Evolutionary conservation across 768 basidiomycete genomes (phyloP), one percentile per base, ranked within the genome.

Genomic region (Pisolithus orientalis): DNA sequence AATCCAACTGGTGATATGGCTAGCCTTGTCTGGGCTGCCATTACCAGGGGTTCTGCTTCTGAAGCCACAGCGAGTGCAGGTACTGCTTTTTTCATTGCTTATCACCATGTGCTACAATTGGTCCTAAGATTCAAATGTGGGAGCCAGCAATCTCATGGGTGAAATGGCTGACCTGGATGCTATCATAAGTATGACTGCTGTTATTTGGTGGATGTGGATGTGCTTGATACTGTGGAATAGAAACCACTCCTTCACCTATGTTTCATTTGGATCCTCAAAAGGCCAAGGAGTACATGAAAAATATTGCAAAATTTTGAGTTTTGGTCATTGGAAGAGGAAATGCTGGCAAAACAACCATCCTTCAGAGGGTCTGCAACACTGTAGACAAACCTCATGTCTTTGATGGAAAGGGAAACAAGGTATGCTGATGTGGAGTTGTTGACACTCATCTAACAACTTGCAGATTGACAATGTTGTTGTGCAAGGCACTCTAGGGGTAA

Each of bases 261-360:
- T 43, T 43, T 27, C 24, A 4, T 14, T 14, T 43, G 42, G 42
- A 43, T 13, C 42, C 42, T 24, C 2, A 21, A 5, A 43, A 11
- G 5, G 42, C 25, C n/a, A 43, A n/a, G 11, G 42, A 43, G 25
- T 27, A 43, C 10, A 24, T 43, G 11, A 3, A 2, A 24, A 10
- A 6, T 21, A 11, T 43, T 8, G n/a, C 16, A 1, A 64, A 59
- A 38, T 74, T 75, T 45, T 67, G 74, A 3, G 64, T 74, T 25
- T 68, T 75, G 42, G 57, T 73, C 9, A 70, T 75, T n/a, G 74
- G 74, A 4, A 63, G 68, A 49, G 67, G 69, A 3, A 72, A 73
- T 48, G 65, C 71, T 1, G 73, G 73, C 0, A 75, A 75, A 54
- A 75, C 72, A 0, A 75, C 74, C 0, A 61, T 75, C 29, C 60